Evolutionary conservation across 345 rosid genomes (phyloP), one percentile per base, ranked within the genome.

Genomic region (Gossypium ekmanianum): DNA sequence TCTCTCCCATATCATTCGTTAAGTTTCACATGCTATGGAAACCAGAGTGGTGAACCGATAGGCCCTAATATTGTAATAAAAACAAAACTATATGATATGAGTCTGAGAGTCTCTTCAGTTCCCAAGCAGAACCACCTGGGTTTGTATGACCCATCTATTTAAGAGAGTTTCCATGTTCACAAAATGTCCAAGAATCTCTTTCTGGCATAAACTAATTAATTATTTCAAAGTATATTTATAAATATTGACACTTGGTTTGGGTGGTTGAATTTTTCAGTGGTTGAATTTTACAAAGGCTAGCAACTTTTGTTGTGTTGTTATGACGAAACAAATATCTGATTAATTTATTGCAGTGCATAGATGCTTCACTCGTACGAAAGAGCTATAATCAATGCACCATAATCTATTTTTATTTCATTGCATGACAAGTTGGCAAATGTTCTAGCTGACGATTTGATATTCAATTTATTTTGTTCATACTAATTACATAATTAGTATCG

Each of bases 41-140:
- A 27, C 64, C 7, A 26, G n/a, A 27, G 20, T 18, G 27, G 52
- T 11, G 10, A 51, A 47, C 7, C 6, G 2, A 7, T 44, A 24
- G 57, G 14, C 20, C 26, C 72, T 48, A 47, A 24, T 24, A 22
- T 22, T 66, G 50, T 27, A 43, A 20, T 18, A 58, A 44, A 56
- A 24, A 43, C 48, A 22, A 61, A 61, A 27, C 3, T 27, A 73
- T 22, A 61, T 17, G 18, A 56, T 18, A 3, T 56, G 11, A 26
- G 45, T 47, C n/a, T 27, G 24, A 63, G 29, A 41, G 72, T 43
- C 54, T 43, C 55, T 20, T 67, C 54, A 41, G 17, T 75, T 75
- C 78, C 78, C 57, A 26, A 67, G 73, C 78, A 55, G 57, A 55
- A 55, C 65, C 78, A 43, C 71, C 78, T 71, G 50, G 51, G 47